Evolutionary conservation across 331 rosid species (phyloP), one percentile per base, ranked within the genome.

Genomic region (Dryas integrifolia): DNA sequence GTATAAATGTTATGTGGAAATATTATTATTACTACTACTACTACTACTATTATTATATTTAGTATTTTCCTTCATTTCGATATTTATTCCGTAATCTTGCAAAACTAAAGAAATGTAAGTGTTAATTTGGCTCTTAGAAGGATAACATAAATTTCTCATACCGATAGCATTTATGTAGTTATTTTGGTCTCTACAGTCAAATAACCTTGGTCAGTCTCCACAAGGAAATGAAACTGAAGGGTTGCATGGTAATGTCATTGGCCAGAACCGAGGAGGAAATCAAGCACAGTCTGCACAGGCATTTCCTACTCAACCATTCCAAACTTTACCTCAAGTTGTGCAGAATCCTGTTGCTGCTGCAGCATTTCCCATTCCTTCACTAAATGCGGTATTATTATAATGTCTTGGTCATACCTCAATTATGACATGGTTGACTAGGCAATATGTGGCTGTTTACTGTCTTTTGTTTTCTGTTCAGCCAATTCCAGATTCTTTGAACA

Each of bases 401-500:
- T 58, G 38, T 75, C 63, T 71, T 62, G 59, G 47, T 49, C 72
- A 57, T 74, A 44, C 16, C 75, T 53, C 50, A 46, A 44, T 43
- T 72, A 67, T 75, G 47, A 39, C 57, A 75, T 65, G 77, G 45
- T 62, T 62, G 76, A 18, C 64, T 52, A 55, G 45, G 35, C 35
- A 30, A 30, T 70, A 49, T 57, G 41, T 52, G 58, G 47, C 21
- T 38, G 18, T 15, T 50, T 35, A 39, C 65, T 24, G 1, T 21
- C 18, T 40, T 40, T 21, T 43, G 49, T 38, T 41, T 66, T 16
- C 57, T 59, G 84, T 79, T 80, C 92, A 95, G 99, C 97, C 99
- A 66, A 88, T 92, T 74, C 97, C 99, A 40, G 78, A 90, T 77
- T 85, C 99, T 56, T 67, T 95, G 88, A 84, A 55, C 76, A 90